Evolutionary conservation across 176 grass and related monocot genomes (phyloP), one percentile per base, ranked within the genome.

Genomic region (Lolium rigidum): DNA sequence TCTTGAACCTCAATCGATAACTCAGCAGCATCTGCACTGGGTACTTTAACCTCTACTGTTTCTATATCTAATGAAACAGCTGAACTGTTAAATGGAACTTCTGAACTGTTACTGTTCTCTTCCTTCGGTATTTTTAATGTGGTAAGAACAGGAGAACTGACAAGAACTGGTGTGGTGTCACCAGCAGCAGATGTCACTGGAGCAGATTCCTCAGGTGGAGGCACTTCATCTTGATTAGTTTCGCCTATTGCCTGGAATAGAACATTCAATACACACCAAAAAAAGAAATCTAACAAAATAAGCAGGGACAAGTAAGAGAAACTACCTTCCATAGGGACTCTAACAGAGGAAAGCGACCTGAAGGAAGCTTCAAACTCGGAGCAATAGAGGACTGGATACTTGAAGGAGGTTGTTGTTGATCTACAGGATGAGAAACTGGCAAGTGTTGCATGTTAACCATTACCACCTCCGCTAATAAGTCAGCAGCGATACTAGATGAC

Each of bases 401-500:
- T 43, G 77, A 81, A 87, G 79, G 68, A 84, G 78, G 60, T 18
- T 88, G 85, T 25, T 85, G 80, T 84, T 90, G 71, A 44, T 92
- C 89, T 71, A 70, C 80, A 77, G 93, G 91, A 82, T 81, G 38
- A 87, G 68, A 71, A 47, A 84, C 83, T 77, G 93, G 95, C 62
- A 98, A 79, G 82, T 98, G 89, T 54, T 94, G 90, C 91, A 95
- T 93, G 76, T 95, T 98, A 85, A 93, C 93, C 83, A 98, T 89
- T 67, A 98, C 95, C 22, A 98, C 95, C 88, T 98, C 95, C 4
- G 93, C 95, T 70, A 98, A 78, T 59, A 98, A 88, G 88, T 98
- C 95, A 74, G 90, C 87, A 60, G 95, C 92, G 14, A 98, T 98
- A 87, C 91, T 98, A 38, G 91, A 88, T 14, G 90, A 90, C 61